Evolutionary conservation across 192 early-diverging fungal genomes (phyloP), one percentile per base, ranked within the genome.

Genomic region (Hyaloraphidium curvatum): DNA sequence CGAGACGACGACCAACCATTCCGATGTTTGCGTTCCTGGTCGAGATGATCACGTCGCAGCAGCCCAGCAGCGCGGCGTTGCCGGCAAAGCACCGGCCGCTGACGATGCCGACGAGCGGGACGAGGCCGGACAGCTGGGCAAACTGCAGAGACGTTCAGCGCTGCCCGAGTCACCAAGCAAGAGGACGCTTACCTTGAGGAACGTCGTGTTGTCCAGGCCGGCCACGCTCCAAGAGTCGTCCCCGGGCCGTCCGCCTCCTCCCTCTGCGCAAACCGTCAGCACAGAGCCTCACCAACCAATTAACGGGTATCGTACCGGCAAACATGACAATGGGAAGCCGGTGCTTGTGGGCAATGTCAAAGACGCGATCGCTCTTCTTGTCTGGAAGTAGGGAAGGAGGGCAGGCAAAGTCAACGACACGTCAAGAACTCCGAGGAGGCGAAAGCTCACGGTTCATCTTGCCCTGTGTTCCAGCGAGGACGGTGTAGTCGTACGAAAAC

Each of bases 401-500:
- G n/a, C n/a, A n/a, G n/a, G n/a, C n/a, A n/a, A n/a, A n/a, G n/a
- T n/a, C n/a, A n/a, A n/a, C n/a, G n/a, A n/a, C n/a, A n/a, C n/a
- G n/a, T n/a, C n/a, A n/a, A n/a, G n/a, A n/a, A n/a, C n/a, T n/a
- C n/a, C n/a, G n/a, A n/a, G n/a, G n/a, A n/a, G n/a, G n/a, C n/a
- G n/a, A n/a, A n/a, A n/a, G n/a, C n/a, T n/a, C n/a, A n/a, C n/a
- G 56, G 4, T 57, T 57, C 14, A n/a, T 57, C 3, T 19, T 28
- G 16, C 56, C 56, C n/a, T 58, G 56, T 0, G 56, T 58, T 11
- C 56, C 56, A n/a, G 56, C 56, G 14, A 58, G 30, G 2, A 58
- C 56, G 0, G 56, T 58, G 17, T 25, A 28, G 30, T 58, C 56
- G 30, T 58, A 54, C 3, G 52, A 52, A n/a, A n/a, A n/a, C n/a